phyloP scores from a whole-genome alignment of 1,139 yeast genomes.

The Yamadazyma blattariae region DNA sequence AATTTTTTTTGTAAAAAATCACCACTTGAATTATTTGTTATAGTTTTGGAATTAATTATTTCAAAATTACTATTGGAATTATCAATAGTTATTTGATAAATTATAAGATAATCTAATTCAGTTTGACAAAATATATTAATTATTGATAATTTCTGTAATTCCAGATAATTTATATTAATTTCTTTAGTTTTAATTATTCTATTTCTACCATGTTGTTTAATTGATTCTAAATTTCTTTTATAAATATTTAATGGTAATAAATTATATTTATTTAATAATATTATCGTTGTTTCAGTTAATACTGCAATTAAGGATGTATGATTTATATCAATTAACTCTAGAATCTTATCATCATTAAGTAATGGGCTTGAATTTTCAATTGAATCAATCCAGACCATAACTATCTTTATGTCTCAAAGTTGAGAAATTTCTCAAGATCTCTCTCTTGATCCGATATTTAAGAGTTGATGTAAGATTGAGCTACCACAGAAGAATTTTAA shows the following conservation, averaged over 20 bases:
- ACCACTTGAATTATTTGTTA: no score
- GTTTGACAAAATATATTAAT: slow-evolving; percentile 37
- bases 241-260: slow-evolving; percentile 36
- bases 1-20: slow-evolving; percentile 29
- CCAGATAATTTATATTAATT: slow-evolving; percentile 24
- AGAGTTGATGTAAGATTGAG: no score
- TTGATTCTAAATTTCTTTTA: slow-evolving; percentile 27
- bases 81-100: slow-evolving; percentile 33
- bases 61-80: slow-evolving; percentile 33
- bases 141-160: slow-evolving; percentile 24
- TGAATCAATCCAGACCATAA: slow-evolving; percentile 39
- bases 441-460: no score
- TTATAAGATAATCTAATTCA: slow-evolving; percentile 27
- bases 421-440: no score
- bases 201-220: slow-evolving; percentile 34
- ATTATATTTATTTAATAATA: slow-evolving; percentile 28
- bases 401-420: no score
- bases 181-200: slow-evolving; percentile 25
- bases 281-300: slow-evolving; percentile 26
- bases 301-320: slow-evolving; percentile 36
- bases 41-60: slow-evolving; percentile 14
- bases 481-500: no score
- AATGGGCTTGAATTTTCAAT: slow-evolving; percentile 31
- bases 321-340: slow-evolving; percentile 27
- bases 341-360: slow-evolving; percentile 18